Conservation (phyloP, 2,329 filamentous ascomycete genomes). For the Apiospora saccharicola region DNA sequence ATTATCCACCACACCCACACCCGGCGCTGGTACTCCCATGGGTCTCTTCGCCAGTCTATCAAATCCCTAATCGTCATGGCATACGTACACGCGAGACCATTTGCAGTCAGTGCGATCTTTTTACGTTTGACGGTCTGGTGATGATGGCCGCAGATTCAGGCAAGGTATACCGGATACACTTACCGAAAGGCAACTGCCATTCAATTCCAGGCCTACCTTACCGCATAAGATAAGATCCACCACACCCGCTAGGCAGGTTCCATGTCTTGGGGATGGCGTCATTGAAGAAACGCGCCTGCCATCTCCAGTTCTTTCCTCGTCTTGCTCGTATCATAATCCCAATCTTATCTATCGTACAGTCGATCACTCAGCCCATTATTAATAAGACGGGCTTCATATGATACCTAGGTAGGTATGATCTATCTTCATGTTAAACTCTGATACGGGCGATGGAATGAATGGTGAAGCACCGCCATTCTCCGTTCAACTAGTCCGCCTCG, state of each 20-base stretch:
- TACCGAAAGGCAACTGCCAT: not conserved
- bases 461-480: not conserved
- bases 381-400: not conserved
- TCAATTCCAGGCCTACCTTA: not conserved
- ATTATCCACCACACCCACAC: not conserved
- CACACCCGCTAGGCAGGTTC: conserved; percentile 16
- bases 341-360: not conserved
- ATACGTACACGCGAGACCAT: not conserved
- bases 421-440: not conserved
- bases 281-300: conserved; percentile 10
- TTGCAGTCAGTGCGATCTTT: not conserved
- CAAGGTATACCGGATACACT: conserved; percentile 14
- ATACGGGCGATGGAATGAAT: not conserved
- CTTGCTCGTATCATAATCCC: not conserved
- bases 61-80: not conserved
- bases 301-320: not conserved
- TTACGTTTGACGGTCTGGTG: not conserved
- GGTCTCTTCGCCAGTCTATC: not conserved
- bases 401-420: not conserved
- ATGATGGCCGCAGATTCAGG: not conserved
- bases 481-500: not conserved
- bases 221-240: not conserved
- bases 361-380: not conserved
- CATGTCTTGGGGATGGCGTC: not conserved
- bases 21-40: not conserved